Evolutionary conservation across 2,329 filamentous ascomycete species (phyloP), one percentile per base, ranked within the genome.

Genomic region (Emergomyces orientalis): DNA sequence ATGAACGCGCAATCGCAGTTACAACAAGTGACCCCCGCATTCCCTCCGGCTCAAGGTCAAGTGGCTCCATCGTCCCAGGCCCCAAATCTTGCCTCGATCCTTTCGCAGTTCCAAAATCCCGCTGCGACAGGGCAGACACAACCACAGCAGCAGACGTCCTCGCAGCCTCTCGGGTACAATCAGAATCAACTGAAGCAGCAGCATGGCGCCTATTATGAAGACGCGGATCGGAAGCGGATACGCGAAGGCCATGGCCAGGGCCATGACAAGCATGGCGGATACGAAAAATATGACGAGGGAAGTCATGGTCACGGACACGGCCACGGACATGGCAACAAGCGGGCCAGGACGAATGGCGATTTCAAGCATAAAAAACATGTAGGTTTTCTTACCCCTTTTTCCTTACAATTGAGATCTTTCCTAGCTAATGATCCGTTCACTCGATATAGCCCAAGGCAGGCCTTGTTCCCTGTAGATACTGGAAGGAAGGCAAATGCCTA

Each of bases 401-500:
- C 3, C 7, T 27, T 49, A 3, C 27, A 57, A 22, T 43, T 30
- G 34, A 39, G 11, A 7, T 19, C 13, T n/a, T 34, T 9, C 25
- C n/a, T 45, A 37, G 41, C 39, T 58, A 32, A 55, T 37, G 34
- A 17, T 3, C 34, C 34, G 22, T 30, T 60, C 22, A 2, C 51
- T 22, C 17, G 54, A 59, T 62, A 62, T 65, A 78, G 70, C 76
- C 75, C 60, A 78, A 79, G 65, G 75, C 75, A 63, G 77, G 77
- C 59, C 71, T 76, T 25, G 75, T 80, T 43, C 71, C 77, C 11
- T 84, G 82, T 71, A 77, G 78, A 63, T 84, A 80, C 70, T 84
- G 78, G 78, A 74, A 78, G 43, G 77, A 81, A 64, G 81, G 81
- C 14, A 80, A 78, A 67, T 84, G 82, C 69, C 73, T 77, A 63